Conservation (phyloP, 2,329 filamentous ascomycete genomes). For the Fusarium musae region DNA sequence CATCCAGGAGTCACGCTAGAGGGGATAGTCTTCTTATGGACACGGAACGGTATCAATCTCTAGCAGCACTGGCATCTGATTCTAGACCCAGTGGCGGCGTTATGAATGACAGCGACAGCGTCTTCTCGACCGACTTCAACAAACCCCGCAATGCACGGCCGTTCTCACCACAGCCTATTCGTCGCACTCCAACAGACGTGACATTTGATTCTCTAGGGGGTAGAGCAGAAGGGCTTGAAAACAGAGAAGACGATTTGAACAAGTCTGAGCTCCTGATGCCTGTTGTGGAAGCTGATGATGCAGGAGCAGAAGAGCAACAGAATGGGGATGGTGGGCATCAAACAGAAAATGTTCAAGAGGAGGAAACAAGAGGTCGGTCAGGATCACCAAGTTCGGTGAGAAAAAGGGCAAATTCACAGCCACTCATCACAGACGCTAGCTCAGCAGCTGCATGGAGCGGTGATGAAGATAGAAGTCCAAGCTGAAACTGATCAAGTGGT, state of each 20-base stretch:
- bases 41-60: constrained; percentile 66
- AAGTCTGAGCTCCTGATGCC: constrained; percentile 39
- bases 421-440: constrained; percentile 44
- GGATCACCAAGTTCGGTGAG: constrained; percentile 24
- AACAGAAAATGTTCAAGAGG: constrained; percentile 3
- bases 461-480: constrained; percentile 17
- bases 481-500: constrained; percentile 1
- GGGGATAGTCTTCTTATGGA: constrained; percentile 67
- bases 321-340: constrained; percentile 6
- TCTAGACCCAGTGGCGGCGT: constrained; percentile 44
- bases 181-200: constrained; percentile 54
- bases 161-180: constrained; percentile 68
- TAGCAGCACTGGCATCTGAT: constrained; percentile 58
- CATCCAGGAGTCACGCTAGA: constrained; percentile 54
- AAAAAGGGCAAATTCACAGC: constrained; percentile 40
- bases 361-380: constrained; percentile 33
- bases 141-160: constrained; percentile 65
- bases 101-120: constrained; percentile 61
- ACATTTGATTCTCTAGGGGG: constrained; percentile 53
- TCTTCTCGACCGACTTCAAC: constrained; percentile 65
- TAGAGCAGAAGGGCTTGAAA: constrained; percentile 22
- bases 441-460: constrained; percentile 43
- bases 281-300: constrained; percentile 33
- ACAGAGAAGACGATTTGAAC: constrained; percentile 35
- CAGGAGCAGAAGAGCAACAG: constrained; percentile 17